Conservation (phyloP, 805 yeast genomes). For the Starmerella potacharoeniae region DNA sequence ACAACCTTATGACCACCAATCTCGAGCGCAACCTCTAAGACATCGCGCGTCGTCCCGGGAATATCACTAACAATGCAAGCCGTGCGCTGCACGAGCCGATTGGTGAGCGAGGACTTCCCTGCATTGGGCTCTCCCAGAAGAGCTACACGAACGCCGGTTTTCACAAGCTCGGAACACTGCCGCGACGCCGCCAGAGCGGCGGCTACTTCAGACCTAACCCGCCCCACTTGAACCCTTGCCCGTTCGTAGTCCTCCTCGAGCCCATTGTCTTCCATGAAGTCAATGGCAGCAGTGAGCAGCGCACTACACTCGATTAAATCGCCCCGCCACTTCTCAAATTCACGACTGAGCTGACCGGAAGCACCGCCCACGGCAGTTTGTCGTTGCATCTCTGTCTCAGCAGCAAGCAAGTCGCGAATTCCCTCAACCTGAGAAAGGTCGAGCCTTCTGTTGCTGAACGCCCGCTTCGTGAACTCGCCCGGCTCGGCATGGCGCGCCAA, state of each 20-base stretch:
- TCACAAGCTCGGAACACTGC: slow-evolving; percentile 39
- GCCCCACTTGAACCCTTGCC: slow-evolving; percentile 17
- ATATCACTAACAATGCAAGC: slow-evolving; percentile 83
- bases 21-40: slow-evolving; percentile 70
- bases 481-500: slow-evolving; percentile 73
- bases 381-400: slow-evolving; percentile 87
- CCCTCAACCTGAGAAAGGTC: slow-evolving; percentile 91
- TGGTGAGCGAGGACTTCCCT: slow-evolving; percentile 82
- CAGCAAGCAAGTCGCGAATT: slow-evolving; percentile 74
- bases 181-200: slow-evolving; percentile 1
- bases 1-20: slow-evolving; percentile 74
- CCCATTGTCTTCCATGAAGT: slow-evolving; percentile 90
- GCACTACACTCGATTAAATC: slow-evolving; percentile 58
- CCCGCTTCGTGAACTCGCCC: slow-evolving; percentile 85
- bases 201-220: slow-evolving; percentile 38
- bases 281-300: slow-evolving; percentile 73
- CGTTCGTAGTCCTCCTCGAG: slow-evolving; percentile 33
- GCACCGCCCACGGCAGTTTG: slow-evolving; percentile 61
- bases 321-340: slow-evolving; percentile 57
- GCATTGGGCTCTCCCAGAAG: slow-evolving; percentile 91
- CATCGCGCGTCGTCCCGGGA: slow-evolving; percentile 91
- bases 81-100: slow-evolving; percentile 62
- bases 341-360: slow-evolving; percentile 48
- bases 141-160: slow-evolving; percentile 61
- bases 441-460: slow-evolving; percentile 69